These are phyloP conservation scores for Stylonectria norvegica DNA, from an alignment of 2,329 filamentous ascomycete species.

Conservation along the genomic window DNA sequence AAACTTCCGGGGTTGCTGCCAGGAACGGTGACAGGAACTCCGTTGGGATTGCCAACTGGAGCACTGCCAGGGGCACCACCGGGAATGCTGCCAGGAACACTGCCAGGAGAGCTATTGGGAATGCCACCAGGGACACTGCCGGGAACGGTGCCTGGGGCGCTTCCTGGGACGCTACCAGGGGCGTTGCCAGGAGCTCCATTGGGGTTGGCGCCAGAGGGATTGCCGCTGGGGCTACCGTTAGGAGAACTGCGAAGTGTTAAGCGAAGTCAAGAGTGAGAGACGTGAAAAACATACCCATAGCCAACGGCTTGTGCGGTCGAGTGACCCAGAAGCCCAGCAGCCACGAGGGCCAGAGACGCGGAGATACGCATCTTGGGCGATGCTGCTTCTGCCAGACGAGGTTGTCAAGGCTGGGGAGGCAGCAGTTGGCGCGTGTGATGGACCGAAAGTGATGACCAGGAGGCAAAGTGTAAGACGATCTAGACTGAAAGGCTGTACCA, in stretches of 20 bases:
- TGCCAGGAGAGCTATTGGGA: constrained; percentile 14
- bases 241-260: constrained; percentile 15
- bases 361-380: constrained; percentile 37
- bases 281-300: constrained; percentile 27
- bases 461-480: neutral
- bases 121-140: constrained; percentile 12
- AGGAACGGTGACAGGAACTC: constrained; percentile 16
- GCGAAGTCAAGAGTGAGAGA: neutral
- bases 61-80: constrained; percentile 3
- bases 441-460: neutral
- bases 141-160: constrained; percentile 9
- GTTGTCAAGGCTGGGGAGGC: neutral
- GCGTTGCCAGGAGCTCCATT: neutral
- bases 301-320: constrained; percentile 31
- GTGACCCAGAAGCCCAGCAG: constrained; percentile 33
- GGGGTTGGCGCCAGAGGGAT: neutral
- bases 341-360: constrained; percentile 35
- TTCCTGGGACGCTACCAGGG: neutral
- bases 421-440: neutral
- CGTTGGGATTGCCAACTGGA: constrained; percentile 7
- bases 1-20: constrained; percentile 4
- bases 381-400: constrained; percentile 4
- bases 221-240: constrained; percentile 8
- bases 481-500: constrained; percentile 9
- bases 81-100: constrained; percentile 6